Conservation (phyloP, 495 filamentous ascomycete genomes). For the Hyaloscypha hepaticicola region DNA sequence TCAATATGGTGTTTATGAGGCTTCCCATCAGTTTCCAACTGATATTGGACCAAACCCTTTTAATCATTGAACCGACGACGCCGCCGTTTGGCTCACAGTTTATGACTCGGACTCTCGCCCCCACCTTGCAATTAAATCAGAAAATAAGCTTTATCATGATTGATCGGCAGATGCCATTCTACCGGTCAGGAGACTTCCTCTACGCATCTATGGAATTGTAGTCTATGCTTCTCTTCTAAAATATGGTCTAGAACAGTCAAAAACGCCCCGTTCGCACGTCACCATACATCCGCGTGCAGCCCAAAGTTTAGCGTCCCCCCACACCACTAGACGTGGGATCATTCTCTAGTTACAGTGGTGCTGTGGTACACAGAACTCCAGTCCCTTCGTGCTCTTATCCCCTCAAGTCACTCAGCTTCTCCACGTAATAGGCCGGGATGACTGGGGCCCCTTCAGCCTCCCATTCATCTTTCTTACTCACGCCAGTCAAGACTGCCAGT, state of each 20-base stretch:
- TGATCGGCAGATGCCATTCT: background rate
- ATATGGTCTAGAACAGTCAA: background rate
- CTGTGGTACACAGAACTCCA: background rate
- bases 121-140: background rate
- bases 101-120: background rate
- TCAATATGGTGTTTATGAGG: no score
- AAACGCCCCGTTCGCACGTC: background rate
- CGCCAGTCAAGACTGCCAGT: slow-evolving; percentile 86
- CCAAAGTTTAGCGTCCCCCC: background rate
- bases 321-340: background rate
- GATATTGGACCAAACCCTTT: background rate
- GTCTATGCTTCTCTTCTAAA: background rate
- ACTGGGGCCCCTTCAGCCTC: slow-evolving; percentile 57
- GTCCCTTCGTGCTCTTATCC: slow-evolving; percentile 25
- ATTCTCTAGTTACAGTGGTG: no score
- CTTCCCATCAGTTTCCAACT: background rate
- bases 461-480: slow-evolving; percentile 79
- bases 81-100: no score
- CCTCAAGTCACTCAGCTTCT: slow-evolving; percentile 75
- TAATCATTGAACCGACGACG: no score
- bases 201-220: background rate
- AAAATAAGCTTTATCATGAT: background rate
- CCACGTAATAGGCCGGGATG: slow-evolving; percentile 75
- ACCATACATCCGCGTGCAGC: background rate
- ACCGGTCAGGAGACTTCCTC: background rate